Evolutionary conservation across 2,329 filamentous ascomycete species (phyloP).

Genomic region (Dendrostoma leiphaemia): DNA sequence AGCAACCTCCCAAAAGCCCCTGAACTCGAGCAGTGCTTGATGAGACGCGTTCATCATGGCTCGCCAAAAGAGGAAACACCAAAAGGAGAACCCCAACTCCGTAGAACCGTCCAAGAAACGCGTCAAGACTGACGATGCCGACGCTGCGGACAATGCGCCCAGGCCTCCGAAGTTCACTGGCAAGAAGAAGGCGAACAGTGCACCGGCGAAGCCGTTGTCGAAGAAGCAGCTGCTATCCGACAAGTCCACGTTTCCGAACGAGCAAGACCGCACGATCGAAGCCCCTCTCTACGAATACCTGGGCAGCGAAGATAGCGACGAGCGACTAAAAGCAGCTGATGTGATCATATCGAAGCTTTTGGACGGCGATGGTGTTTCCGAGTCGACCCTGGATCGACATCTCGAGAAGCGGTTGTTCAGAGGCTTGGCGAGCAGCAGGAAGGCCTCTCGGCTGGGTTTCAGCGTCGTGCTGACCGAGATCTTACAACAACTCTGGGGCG

Average conservation of each 20-base stretch:
- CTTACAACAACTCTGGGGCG: conserved; percentile 66
- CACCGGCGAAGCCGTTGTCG: conserved; percentile 22
- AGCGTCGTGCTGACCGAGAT: conserved; percentile 85
- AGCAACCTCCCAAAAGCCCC: neutral
- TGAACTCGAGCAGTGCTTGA: neutral
- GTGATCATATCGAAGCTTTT: conserved; percentile 57
- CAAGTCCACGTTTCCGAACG: conserved; percentile 50
- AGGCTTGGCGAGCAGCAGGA: conserved; percentile 85
- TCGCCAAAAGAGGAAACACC: conserved; percentile 18
- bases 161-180: conserved; percentile 21
- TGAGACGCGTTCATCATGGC: conserved; percentile 10
- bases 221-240: conserved; percentile 33
- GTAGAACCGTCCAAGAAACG: conserved; percentile 18
- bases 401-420: conserved; percentile 72
- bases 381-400: conserved; percentile 55
- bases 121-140: conserved; percentile 24
- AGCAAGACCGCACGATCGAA: conserved; percentile 57
- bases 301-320: conserved; percentile 54
- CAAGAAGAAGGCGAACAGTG: conserved; percentile 14
- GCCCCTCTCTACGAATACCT: conserved; percentile 60
- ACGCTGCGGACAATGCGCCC: conserved; percentile 16
- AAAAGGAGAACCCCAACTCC: conserved; percentile 18
- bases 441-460: conserved; percentile 85
- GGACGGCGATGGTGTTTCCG: conserved; percentile 45
- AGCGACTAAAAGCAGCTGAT: conserved; percentile 58